Evolutionary conservation across 2,329 filamentous ascomycete species (phyloP).

Genomic region (Colletotrichum spinosum): DNA sequence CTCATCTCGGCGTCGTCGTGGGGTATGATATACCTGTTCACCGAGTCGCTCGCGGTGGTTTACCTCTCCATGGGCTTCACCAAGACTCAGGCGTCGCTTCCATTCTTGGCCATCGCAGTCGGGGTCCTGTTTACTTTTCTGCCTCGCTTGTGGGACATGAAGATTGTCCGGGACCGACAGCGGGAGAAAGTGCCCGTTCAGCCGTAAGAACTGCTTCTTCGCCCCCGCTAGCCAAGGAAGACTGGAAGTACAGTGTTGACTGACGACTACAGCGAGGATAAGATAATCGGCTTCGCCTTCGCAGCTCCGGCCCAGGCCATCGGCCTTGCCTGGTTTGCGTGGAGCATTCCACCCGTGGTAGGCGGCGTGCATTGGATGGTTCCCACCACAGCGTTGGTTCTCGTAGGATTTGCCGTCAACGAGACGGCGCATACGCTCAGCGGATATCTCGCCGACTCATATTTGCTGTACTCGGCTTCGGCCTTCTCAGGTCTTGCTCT

Average conservation of each 20-base stretch:
- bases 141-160: constrained; percentile 54
- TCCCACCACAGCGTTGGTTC: constrained; percentile 52
- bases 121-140: constrained; percentile 55
- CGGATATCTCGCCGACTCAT: constrained; percentile 43
- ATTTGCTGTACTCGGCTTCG: constrained; percentile 42
- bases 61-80: constrained; percentile 52
- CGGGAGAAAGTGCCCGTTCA: constrained; percentile 36
- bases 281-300: constrained; percentile 53
- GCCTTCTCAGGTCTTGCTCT: constrained; percentile 43
- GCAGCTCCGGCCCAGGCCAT: constrained; percentile 55
- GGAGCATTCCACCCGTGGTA: constrained; percentile 57
- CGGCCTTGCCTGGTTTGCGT: constrained; percentile 59
- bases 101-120: constrained; percentile 53
- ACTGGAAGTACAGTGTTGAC: neutral
- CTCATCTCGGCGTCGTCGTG: constrained; percentile 56
- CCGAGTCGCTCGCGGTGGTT: constrained; percentile 54
- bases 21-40: constrained; percentile 61
- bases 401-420: constrained; percentile 60
- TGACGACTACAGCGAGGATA: constrained; percentile 19
- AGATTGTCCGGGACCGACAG: constrained; percentile 38
- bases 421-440: constrained; percentile 47
- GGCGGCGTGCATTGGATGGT: constrained; percentile 50
- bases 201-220: constrained; percentile 31
- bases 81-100: constrained; percentile 48
- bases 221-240: too few species aligned